Conservation (phyloP, 2,329 filamentous ascomycete species). For the Fusarium redolens region DNA sequence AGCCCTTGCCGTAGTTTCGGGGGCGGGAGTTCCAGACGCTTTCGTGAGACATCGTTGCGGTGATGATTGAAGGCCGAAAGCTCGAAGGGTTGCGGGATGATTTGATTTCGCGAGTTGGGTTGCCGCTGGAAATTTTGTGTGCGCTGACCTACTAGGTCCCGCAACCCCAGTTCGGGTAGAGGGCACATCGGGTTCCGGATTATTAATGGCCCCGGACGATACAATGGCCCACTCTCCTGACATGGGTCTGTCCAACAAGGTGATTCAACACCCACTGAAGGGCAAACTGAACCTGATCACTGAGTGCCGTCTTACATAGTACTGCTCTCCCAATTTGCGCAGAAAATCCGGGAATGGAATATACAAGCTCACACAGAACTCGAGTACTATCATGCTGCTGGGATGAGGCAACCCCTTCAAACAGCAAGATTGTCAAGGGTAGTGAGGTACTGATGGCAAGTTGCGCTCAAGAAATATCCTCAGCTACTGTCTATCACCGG, state of each 20-base stretch:
- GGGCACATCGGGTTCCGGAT: conserved; percentile 13
- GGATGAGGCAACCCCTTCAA: neutral
- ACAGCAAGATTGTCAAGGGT: neutral
- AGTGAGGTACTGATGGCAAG: neutral
- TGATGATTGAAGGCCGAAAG: conserved; percentile 49
- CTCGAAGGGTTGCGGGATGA: conserved; percentile 46
- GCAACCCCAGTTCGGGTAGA: conserved; percentile 49
- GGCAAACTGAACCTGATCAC: neutral
- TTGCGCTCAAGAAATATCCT: neutral
- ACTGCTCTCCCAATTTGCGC: no score
- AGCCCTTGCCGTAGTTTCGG: conserved; percentile 96
- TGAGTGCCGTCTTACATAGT: no score
- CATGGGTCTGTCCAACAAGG: conserved; percentile 15
- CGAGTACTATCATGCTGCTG: neutral
- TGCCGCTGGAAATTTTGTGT: conserved; percentile 55
- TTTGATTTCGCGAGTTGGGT: conserved; percentile 49
- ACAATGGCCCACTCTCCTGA: neutral
- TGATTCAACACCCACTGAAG: conserved; percentile 10
- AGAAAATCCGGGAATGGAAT: no score
- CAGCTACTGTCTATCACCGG: no score
- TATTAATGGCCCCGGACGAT: neutral
- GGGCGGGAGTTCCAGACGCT: conserved; percentile 99
- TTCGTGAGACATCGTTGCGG: conserved; percentile 78
- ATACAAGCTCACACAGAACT: no score
- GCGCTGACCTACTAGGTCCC: conserved; percentile 48